Conservation (phyloP, 495 filamentous ascomycete genomes). For the Penicillium paradoxum region DNA sequence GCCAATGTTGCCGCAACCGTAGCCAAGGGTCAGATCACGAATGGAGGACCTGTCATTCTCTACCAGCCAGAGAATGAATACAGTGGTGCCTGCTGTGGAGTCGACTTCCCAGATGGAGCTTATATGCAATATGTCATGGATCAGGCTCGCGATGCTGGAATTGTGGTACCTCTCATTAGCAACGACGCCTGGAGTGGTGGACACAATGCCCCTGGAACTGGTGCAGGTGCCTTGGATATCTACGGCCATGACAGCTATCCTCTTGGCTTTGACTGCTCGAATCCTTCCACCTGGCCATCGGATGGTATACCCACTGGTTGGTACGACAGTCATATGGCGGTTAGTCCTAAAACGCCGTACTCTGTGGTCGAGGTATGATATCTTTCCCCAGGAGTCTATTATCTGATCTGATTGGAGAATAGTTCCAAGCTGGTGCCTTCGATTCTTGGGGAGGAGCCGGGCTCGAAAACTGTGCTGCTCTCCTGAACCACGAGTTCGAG, state of each 20-base stretch:
- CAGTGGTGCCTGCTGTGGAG: conserved; percentile 37
- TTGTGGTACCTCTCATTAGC: conserved; percentile 69
- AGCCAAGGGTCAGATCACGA: conserved; percentile 70
- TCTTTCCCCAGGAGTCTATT: neutral
- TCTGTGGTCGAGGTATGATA: conserved; percentile 55
- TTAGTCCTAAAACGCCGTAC: conserved; percentile 63
- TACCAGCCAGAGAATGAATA: conserved; percentile 82
- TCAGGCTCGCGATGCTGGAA: conserved; percentile 60
- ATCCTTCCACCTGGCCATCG: conserved; percentile 47
- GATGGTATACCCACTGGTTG: conserved; percentile 43
- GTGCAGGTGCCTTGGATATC: conserved; percentile 63
- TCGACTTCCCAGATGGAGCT: conserved; percentile 49
- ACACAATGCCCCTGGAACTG: conserved; percentile 61
- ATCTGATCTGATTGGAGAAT: conserved; percentile 7
- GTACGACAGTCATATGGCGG: conserved; percentile 45
- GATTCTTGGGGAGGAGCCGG: conserved; percentile 72
- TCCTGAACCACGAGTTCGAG: conserved; percentile 67
- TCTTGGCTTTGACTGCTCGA: conserved; percentile 56
- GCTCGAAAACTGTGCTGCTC: conserved; percentile 56
- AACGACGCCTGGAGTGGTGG: conserved; percentile 63
- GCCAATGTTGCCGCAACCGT: conserved; percentile 55
- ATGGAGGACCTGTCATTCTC: conserved; percentile 72
- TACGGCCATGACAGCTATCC: conserved; percentile 76
- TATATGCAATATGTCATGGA: conserved; percentile 71
- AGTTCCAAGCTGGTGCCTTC: conserved; percentile 72